Percentiles rank a stretch among this genome's conserved stretches.
phyloP scores from a whole-genome alignment of 2,329 filamentous ascomycete species.

The Botrytis squamosa region DNA sequence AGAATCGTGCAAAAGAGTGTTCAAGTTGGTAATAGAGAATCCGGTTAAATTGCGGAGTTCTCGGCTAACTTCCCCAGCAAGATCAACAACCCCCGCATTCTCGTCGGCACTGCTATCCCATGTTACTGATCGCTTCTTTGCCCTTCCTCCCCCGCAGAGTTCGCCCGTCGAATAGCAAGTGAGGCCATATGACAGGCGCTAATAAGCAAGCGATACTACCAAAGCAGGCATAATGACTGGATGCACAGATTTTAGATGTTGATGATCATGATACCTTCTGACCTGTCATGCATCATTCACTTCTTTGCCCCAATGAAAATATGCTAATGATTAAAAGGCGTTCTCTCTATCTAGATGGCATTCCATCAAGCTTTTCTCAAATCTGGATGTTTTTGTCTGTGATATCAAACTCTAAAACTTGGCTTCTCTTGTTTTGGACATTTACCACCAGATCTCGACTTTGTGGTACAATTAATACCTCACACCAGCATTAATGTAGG shows the following conservation, averaged over 20 bases:
- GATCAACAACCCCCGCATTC: not conserved
- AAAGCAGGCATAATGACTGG: not conserved
- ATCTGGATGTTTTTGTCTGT: not conserved
- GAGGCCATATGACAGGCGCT: not conserved
- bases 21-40: not conserved
- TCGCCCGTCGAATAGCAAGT: not conserved
- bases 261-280: not conserved
- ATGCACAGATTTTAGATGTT: not conserved
- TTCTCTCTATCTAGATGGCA: not conserved
- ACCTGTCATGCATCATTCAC: not conserved
- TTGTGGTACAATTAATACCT: not conserved
- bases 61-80: not conserved
- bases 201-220: not conserved
- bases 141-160: not conserved
- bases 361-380: not conserved
- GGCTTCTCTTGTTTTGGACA: not conserved
- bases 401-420: not conserved
- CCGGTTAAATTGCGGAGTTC: not conserved
- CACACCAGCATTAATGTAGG: not conserved
- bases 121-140: not conserved
- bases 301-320: not conserved
- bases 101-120: not conserved
- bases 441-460: not conserved
- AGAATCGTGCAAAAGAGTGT: not conserved
- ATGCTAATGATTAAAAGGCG: not conserved